phyloP scores from a whole-genome alignment of 768 basidiomycete species.

The Tricholoma bakamatsutake region DNA sequence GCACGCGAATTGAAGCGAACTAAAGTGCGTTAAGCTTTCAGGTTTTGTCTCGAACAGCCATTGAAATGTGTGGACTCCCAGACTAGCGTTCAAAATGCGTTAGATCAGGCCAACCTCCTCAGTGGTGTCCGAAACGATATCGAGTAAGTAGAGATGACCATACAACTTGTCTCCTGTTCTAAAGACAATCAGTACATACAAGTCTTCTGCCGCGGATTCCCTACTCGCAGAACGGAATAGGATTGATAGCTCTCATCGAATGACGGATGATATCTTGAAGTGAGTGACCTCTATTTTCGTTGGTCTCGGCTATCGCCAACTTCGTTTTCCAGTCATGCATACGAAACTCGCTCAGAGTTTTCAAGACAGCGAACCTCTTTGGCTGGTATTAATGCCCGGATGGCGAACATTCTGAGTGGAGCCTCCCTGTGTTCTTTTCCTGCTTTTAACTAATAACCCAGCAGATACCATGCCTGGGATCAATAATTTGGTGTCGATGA shows the following conservation, averaged over 20 bases:
- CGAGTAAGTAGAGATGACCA: slow-evolving; percentile 50
- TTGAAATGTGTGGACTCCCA: slow-evolving; percentile 18
- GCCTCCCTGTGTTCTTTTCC: slow-evolving; percentile 8
- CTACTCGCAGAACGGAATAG: slow-evolving; percentile 81
- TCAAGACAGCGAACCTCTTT: slow-evolving; percentile 72
- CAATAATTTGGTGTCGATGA: slow-evolving; percentile 86
- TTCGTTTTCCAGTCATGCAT: slow-evolving; percentile 71
- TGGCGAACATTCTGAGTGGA: slow-evolving; percentile 79
- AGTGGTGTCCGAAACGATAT: slow-evolving; percentile 94
- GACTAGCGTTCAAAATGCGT: slow-evolving; percentile 76
- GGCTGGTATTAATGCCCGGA: slow-evolving; percentile 74
- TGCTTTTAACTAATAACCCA: background rate
- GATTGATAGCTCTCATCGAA: slow-evolving; percentile 90
- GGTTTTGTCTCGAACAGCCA: background rate
- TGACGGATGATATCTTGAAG: slow-evolving; percentile 92
- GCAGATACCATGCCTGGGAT: slow-evolving; percentile 91
- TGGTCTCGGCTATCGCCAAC: background rate
- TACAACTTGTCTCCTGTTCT: background rate
- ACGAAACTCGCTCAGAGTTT: slow-evolving; percentile 94
- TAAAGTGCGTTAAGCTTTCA: slow-evolving; percentile 47
- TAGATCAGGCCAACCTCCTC: slow-evolving; percentile 84
- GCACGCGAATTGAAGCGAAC: slow-evolving; percentile 79
- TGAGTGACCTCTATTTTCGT: slow-evolving; percentile 30
- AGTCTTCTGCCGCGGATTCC: slow-evolving; percentile 82
- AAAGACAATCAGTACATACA: slow-evolving; percentile 63